Evolutionary conservation across 2,329 filamentous ascomycete species (phyloP).

Genomic region (Aspergillus thermomutatus): DNA sequence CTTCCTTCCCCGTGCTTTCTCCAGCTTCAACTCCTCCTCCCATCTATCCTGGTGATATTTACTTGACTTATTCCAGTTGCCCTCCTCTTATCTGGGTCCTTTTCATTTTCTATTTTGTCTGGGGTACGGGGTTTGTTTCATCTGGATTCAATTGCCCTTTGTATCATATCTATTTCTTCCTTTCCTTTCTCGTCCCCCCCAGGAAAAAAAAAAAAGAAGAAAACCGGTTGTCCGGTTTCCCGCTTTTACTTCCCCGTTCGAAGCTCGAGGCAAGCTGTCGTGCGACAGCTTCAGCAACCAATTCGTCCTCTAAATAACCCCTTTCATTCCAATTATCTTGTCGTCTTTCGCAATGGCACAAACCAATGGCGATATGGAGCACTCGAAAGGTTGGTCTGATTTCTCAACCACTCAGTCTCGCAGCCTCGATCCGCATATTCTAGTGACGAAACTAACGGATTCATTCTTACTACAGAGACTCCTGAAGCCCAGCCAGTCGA

Average conservation of each 20-base stretch:
- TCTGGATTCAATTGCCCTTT: conserved; percentile 33
- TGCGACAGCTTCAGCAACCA: conserved; percentile 18
- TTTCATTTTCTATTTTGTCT: conserved; percentile 25
- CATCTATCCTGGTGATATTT: conserved; percentile 14
- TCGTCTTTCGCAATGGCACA: conserved; percentile 34
- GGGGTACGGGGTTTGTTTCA: conserved; percentile 34
- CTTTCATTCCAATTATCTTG: conserved; percentile 16
- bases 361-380: conserved; percentile 37
- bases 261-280: conserved; percentile 12
- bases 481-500: conserved; percentile 21
- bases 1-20: conserved; percentile 22
- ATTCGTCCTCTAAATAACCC: conserved; percentile 7
- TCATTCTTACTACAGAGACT: conserved; percentile 24
- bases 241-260: conserved; percentile 4
- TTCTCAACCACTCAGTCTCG: not conserved
- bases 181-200: not conserved
- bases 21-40: conserved; percentile 23
- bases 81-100: conserved; percentile 14
- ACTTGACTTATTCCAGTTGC: conserved; percentile 8
- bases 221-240: not conserved
- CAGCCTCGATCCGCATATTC: conserved; percentile 3
- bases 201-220: not conserved
- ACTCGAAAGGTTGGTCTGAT: conserved; percentile 35
- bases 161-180: conserved; percentile 25
- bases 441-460: conserved; percentile 15